phyloP scores from a whole-genome alignment of 768 basidiomycete species.

The Phaeotremella skinneri region DNA sequence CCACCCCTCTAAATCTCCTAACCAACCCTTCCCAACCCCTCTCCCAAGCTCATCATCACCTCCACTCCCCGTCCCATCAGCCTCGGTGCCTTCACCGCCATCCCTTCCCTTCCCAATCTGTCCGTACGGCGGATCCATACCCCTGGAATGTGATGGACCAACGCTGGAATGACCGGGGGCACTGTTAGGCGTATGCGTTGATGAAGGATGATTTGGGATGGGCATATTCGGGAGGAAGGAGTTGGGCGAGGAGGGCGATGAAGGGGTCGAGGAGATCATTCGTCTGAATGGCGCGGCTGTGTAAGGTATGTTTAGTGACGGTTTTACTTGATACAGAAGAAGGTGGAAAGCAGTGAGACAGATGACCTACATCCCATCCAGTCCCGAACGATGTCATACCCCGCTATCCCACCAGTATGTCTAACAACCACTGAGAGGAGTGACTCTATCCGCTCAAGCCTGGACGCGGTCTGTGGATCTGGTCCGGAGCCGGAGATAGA shows the following conservation, averaged over 20 bases:
- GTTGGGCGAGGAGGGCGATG: slow-evolving; percentile 1
- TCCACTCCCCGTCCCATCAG: no score
- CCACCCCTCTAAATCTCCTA: slow-evolving; percentile 36
- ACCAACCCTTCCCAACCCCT: slow-evolving; percentile 30
- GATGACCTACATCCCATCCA: slow-evolving; percentile 33
- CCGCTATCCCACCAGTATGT: slow-evolving; percentile 34
- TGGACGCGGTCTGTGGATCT: slow-evolving; percentile 28
- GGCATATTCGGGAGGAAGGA: slow-evolving; percentile 13
- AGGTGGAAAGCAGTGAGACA: background rate
- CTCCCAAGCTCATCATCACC: slow-evolving; percentile 24
- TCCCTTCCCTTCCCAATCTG: slow-evolving; percentile 4
- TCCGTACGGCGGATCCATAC: slow-evolving; percentile 7
- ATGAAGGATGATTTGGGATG: slow-evolving; percentile 17
- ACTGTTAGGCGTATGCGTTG: slow-evolving; percentile 22
- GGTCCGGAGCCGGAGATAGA: slow-evolving; percentile 10
- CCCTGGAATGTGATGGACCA: slow-evolving; percentile 8
- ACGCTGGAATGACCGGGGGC: slow-evolving; percentile 4
- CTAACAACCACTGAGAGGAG: slow-evolving; percentile 33
- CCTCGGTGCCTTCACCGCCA: no score
- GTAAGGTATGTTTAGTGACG: no score
- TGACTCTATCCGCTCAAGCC: slow-evolving; percentile 36
- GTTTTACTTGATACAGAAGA: background rate
- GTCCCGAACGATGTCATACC: slow-evolving; percentile 37
- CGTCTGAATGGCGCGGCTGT: slow-evolving; percentile 18
- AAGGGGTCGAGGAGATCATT: slow-evolving; percentile 5